A percentile compares a stretch with the other conserved stretches of the same genome.
phyloP scores from a whole-genome alignment of 768 basidiomycete species.

The Xanthoconium stramineum region DNA sequence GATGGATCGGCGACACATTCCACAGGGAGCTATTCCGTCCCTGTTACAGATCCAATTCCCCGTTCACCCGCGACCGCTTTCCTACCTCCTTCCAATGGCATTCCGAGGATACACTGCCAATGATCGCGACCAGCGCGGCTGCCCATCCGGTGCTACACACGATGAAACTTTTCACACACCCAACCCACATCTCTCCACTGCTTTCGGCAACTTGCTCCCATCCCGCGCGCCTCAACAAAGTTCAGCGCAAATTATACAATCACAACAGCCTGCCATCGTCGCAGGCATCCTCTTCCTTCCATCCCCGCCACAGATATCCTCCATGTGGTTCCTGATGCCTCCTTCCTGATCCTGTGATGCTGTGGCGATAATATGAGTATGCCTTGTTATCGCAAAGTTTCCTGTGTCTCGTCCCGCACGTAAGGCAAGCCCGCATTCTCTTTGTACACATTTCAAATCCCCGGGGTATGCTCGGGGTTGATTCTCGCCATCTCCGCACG shows the following conservation, averaged over 20 bases:
- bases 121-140: conserved; percentile 14
- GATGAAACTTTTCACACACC: conserved; percentile 11
- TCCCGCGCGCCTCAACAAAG: not conserved
- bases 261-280: conserved; percentile 10
- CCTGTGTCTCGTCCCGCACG: conserved; percentile 17
- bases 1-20: conserved; percentile 13
- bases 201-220: conserved; percentile 10
- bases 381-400: conserved; percentile 1
- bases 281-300: not conserved
- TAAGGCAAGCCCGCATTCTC: conserved; percentile 1
- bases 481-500: conserved; percentile 27
- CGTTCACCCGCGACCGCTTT: not conserved
- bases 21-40: not conserved
- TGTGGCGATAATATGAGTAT: conserved; percentile 8
- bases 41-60: conserved; percentile 11
- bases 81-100: not conserved
- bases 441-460: conserved; percentile 12
- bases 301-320: not conserved
- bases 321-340: not conserved
- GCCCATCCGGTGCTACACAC: conserved; percentile 10
- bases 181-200: not conserved
- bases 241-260: not conserved
- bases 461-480: conserved; percentile 2
- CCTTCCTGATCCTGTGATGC: conserved; percentile 17
- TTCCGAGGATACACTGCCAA: conserved; percentile 12